Base-by-base conservation (phyloP, 2,329 filamentous ascomycete genomes). In the Fusarium domesticum region DNA sequence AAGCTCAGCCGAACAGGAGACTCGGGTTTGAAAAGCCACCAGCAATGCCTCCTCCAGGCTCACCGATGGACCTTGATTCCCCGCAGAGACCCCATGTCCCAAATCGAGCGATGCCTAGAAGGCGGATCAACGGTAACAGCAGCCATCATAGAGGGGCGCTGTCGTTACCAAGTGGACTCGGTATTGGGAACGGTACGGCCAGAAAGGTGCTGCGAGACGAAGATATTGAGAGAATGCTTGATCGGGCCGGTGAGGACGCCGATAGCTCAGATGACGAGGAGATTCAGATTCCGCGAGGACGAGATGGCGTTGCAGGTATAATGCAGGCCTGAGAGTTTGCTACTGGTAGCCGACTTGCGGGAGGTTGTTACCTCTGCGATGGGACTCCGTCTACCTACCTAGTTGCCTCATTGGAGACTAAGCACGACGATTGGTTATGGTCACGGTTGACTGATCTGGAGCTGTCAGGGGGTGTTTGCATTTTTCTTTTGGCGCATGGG, bases 141-240 rank as follows among this genome's bases (percentile, higher is more conserved):
- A 65, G 51, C 12, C 64, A 69, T 14, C 54, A 67, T n/a, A 57
- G 69, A 18, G 70, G 67, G 34, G 58, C 66, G 2, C 58, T 81
- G 7, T 75, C 76, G 3, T 62, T 79, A 16, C 74, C 78, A 1
- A 70, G 70, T 5, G 77, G 75, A 1, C 64, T 81, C 6, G 69
- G 71, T 5, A 50, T 63, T 34, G 70, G 55, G 59, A 71, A 45
- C 60, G 73, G 54, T 61, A 68, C 50, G 19, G 54, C 53, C 15
- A 57, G 65, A 36, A 65, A 59, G n/a, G 61, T 65, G 5, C 53
- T 81, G 31, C 68, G 68, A 2, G 77, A 80, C 30, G 76, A 77
- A 33, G 78, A 82, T 31, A 78, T 82, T 43, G 78, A 82, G 45
- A 69, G 72, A 30, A 80, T 82, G 74, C 64, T 82, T 32, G 78